phyloP scores from a whole-genome alignment of 2,329 filamentous ascomycete genomes.

The Cladophialophora chaetospira region DNA sequence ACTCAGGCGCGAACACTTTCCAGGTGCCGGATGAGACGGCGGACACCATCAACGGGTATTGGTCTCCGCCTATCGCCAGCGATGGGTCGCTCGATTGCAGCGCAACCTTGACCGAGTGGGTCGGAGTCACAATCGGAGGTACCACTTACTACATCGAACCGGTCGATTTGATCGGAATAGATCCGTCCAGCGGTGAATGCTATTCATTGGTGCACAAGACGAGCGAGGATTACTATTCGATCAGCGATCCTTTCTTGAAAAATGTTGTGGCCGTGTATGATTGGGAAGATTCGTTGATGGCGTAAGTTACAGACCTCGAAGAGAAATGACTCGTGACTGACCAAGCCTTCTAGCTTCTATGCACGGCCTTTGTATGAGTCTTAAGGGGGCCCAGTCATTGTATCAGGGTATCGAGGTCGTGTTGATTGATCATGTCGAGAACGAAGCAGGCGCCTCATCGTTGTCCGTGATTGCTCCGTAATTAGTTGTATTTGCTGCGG shows the following conservation, averaged over 20 bases:
- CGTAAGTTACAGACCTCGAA: not conserved
- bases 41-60: not conserved
- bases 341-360: not conserved
- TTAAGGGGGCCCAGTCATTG: too few species aligned
- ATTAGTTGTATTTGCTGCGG: too few species aligned
- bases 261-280: slow-evolving; percentile 5
- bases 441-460: too few species aligned
- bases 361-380: not conserved
- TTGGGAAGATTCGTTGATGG: not conserved
- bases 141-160: slow-evolving; percentile 4
- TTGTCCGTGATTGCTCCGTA: too few species aligned
- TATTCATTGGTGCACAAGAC: not conserved
- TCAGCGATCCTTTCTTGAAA: slow-evolving; percentile 7
- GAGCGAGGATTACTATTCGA: not conserved
- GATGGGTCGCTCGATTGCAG: not conserved
- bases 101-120: not conserved
- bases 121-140: slow-evolving; percentile 3
- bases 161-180: not conserved
- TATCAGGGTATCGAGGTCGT: too few species aligned
- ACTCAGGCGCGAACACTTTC: slow-evolving; percentile 2
- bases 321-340: not conserved
- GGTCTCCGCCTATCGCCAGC: not conserved
- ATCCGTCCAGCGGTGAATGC: not conserved
- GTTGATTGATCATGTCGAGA: too few species aligned
- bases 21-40: not conserved